Evolutionary conservation across 192 early-diverging fungal genomes (phyloP), one percentile per base, ranked within the genome.

Genomic region (Glomus cerebriforme): DNA sequence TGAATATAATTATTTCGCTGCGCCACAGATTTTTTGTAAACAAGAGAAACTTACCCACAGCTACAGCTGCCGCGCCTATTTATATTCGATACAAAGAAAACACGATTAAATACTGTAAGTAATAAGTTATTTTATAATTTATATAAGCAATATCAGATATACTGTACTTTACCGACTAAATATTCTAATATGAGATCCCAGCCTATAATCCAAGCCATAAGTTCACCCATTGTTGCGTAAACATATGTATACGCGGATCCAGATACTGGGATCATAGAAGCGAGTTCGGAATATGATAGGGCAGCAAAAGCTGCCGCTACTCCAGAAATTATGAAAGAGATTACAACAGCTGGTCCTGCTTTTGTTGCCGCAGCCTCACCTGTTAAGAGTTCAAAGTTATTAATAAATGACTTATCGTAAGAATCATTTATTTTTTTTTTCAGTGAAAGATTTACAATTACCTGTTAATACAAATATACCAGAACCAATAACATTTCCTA

Each of bases 181-280:
- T 95, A 97, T 85, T 97, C 96, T 34, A 97, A 83, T 13, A 95
- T 92, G 32, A 97, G 82, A 83, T 96, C 93, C 96, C 96, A 97
- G 8, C 94, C 95, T 77, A 96, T 92, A 47, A 95, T 92, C 96
- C 96, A 97, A 3, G 91, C 95, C 22, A 95, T 77, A 27, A 96
- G 80, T 85, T 97, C 96, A 12, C 96, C 96, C 77, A 96, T 83
- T 0, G 95, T 93, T 12, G 93, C 93, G 69, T 96, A 97, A 1
- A 92, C 88, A 68, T 92, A 97, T 0, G 93, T 92, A 81, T 96
- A 97, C 7, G 96, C 93, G 0, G 95, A 95, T 13, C 96, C 95
- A 7, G 95, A 90, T n/a, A 95, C 89, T 0, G 95, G 95, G 24
- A 96, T 89, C 92, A 95, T 92, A 8, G 95, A 91, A 0, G 93